Evolutionary conservation across 192 early-diverging fungal genomes (phyloP).

Genomic region (Backusella morwellensis): DNA sequence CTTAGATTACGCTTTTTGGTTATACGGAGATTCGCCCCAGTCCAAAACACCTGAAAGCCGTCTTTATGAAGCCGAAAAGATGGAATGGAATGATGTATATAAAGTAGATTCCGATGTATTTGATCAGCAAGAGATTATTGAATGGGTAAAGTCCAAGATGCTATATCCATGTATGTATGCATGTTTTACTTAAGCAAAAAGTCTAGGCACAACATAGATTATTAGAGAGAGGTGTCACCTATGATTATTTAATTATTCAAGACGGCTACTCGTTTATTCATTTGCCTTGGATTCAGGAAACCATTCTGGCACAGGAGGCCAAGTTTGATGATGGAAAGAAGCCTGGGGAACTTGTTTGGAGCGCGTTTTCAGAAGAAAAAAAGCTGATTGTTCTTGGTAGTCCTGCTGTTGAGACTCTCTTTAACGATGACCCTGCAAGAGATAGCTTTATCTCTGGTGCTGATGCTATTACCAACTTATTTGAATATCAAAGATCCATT

Average conservation of each 20-base stretch:
- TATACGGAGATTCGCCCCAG: conserved; percentile 18
- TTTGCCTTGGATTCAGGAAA: conserved; percentile 11
- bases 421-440: background rate
- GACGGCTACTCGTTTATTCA: conserved; percentile 34
- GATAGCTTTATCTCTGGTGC: background rate
- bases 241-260: conserved; percentile 41
- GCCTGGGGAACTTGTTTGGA: background rate
- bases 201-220: background rate
- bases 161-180: too few species aligned
- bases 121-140: conserved; percentile 12
- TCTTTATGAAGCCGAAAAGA: conserved; percentile 43
- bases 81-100: conserved; percentile 51
- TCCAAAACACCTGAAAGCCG: conserved; percentile 18
- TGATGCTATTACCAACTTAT: background rate
- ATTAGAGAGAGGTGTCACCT: conserved; percentile 18
- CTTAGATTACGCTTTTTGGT: conserved; percentile 46
- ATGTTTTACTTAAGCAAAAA: background rate
- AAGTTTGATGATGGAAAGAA: background rate
- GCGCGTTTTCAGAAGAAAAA: background rate
- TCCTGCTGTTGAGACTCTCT: background rate
- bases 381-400: background rate
- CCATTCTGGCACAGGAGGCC: background rate
- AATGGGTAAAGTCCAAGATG: conserved; percentile 21
- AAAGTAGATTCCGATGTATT: conserved; percentile 21
- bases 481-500: background rate